A percentile compares a stretch with the other conserved stretches of the same genome.
Evolutionary conservation across 257 asterid species (phyloP).

Genomic region (Misopates orontium): DNA sequence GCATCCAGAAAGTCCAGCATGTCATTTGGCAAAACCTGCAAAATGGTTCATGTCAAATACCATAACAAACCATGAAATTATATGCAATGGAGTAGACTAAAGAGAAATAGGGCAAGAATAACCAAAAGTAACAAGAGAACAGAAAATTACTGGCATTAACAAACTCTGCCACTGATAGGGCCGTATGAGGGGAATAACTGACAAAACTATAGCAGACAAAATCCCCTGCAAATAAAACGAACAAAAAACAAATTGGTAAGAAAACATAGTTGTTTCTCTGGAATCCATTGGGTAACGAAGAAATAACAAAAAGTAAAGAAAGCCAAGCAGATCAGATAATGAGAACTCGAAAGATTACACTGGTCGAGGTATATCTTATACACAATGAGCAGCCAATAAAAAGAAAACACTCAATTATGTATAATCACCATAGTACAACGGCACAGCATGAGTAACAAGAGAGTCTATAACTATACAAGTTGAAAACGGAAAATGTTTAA

Average conservation of each 20-base stretch:
- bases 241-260: constrained; percentile 9
- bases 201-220: constrained; percentile 78
- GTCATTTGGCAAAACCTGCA: constrained; percentile 96
- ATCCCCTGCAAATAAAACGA: constrained; percentile 64
- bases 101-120: constrained; percentile 9
- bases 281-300: neutral
- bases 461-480: neutral
- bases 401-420: constrained; percentile 6
- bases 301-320: neutral
- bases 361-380: neutral
- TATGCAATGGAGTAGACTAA: neutral
- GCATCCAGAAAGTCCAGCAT: constrained; percentile 99
- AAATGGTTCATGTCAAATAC: constrained; percentile 25
- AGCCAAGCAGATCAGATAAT: constrained; percentile 8
- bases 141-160: constrained; percentile 82
- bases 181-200: constrained; percentile 89
- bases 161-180: constrained; percentile 99
- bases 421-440: neutral
- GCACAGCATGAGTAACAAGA: neutral
- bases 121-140: constrained; percentile 22
- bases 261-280: constrained; percentile 13
- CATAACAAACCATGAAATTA: constrained; percentile 20
- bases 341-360: constrained; percentile 1
- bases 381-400: neutral
- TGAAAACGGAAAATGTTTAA: neutral